Evolutionary conservation across 805 yeast genomes (phyloP).

Genomic region (Tetrapisispora arboricola): DNA sequence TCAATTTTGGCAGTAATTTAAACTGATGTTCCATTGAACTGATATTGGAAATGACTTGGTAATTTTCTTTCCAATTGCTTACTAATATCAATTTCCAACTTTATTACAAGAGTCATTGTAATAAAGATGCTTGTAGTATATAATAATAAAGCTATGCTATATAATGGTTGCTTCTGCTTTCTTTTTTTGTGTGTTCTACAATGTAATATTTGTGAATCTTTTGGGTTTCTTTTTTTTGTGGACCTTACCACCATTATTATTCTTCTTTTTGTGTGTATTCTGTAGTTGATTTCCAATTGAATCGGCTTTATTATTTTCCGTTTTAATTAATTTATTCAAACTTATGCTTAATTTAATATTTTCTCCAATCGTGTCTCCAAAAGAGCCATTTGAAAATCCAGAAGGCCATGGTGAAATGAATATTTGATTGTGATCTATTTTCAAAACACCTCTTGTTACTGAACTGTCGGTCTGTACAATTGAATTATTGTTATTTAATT

Average conservation of each 20-base stretch:
- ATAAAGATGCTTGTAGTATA: too few species aligned
- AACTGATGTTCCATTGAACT: too few species aligned
- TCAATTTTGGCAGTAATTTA: too few species aligned
- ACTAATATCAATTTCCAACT: too few species aligned
- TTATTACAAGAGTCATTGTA: too few species aligned
- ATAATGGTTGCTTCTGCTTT: too few species aligned
- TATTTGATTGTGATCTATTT: constrained; percentile 12
- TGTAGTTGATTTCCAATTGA: neutral
- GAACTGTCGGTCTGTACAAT: constrained; percentile 4
- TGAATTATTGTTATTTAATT: constrained; percentile 2
- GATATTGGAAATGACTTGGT: too few species aligned
- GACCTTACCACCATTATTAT: constrained; percentile 5
- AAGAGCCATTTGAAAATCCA: constrained; percentile 15
- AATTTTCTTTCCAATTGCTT: too few species aligned
- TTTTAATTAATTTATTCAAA: constrained; percentile 10
- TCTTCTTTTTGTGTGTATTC: constrained; percentile 4
- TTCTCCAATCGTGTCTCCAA: constrained; percentile 17
- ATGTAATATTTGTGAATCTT: constrained; percentile 6
- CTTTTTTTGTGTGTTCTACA: constrained; percentile 1
- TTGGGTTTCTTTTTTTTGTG: constrained; percentile 9
- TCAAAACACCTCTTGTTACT: constrained; percentile 15
- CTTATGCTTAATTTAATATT: constrained; percentile 15
- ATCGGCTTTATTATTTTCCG: constrained; percentile 5
- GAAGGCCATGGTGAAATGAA: constrained; percentile 17
- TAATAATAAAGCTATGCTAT: too few species aligned